Evolutionary conservation across 2,329 filamentous ascomycete genomes (phyloP).

Genomic region (Chaetomium sp.): DNA sequence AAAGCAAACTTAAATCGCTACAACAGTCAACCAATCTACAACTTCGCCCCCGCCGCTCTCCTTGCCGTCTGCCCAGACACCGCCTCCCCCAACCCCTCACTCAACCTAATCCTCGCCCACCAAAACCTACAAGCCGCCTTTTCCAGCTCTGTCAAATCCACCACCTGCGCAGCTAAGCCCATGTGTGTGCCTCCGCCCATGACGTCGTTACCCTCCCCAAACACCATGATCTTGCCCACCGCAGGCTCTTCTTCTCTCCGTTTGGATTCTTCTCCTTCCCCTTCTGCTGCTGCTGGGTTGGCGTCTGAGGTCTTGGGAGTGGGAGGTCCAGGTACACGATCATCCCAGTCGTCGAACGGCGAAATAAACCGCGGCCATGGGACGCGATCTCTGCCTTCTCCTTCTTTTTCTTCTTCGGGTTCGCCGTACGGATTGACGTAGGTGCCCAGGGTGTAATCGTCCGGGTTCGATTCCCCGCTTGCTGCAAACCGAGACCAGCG

Average conservation of each 20-base stretch:
- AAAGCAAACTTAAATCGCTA: too few relatives aligned
- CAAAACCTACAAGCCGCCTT: conserved; percentile 51
- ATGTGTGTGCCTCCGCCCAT: conserved; percentile 27
- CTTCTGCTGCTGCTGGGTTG: too few relatives aligned
- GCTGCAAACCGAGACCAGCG: conserved; percentile 36
- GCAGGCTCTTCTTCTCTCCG: conserved; percentile 9
- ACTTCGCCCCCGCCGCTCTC: background rate
- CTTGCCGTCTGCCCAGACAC: background rate
- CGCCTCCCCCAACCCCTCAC: conserved; percentile 36
- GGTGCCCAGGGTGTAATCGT: background rate
- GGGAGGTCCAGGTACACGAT: background rate
- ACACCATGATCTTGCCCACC: conserved; percentile 42
- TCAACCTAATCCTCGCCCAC: conserved; percentile 48
- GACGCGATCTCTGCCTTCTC: conserved; percentile 10
- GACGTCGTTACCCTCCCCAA: conserved; percentile 56
- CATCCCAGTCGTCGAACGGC: conserved; percentile 28
- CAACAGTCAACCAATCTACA: background rate
- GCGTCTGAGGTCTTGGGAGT: too few relatives aligned
- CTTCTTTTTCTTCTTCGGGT: background rate
- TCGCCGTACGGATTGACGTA: too few relatives aligned
- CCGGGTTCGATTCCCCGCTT: conserved; percentile 12
- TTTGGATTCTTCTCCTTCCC: background rate
- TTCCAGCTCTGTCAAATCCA: conserved; percentile 38
- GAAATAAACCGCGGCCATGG: conserved; percentile 40
- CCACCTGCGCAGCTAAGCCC: conserved; percentile 40